Evolutionary conservation across 805 yeast species (phyloP), one percentile per base, ranked within the genome.

Genomic region (Yamadazyma endophytica): DNA sequence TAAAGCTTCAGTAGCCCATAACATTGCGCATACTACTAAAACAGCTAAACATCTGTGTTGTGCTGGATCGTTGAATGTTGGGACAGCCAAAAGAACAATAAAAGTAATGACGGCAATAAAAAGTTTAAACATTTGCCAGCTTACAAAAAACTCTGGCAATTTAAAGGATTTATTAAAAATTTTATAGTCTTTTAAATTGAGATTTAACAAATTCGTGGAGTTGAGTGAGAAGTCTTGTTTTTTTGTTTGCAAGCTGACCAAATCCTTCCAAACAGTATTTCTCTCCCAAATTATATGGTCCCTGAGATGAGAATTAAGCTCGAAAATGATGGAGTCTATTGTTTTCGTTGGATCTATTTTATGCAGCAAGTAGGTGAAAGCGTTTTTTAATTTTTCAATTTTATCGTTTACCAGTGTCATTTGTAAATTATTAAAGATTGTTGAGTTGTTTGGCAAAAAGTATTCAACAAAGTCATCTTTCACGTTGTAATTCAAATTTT

Each of bases 271-370:
- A 17, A 90, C 97, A 0, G 97, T 90, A 54, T 88, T 88, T 56
- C 98, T 74, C 60, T 90, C 97, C 94, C 96, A 90, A 13, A 89
- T 96, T 21, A 90, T 84, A 55, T 90, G 95, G 48, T 90, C 98
- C 42, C 97, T 70, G 42, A 90, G 60, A 41, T 72, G 72, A 3
- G 74, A 60, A 42, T 68, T 64, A 34, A 74, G 56, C 31, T 72
- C 77, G 23, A 58, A 56, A 28, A 61, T 64, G 24, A 75, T 67
- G 12, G 51, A 35, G 6, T 67, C 69, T 26, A 61, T 47, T 1
- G 89, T 83, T 26, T 71, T 50, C 43, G 70, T 46, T 7, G 68
- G 52, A 13, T 77, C 54, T 12, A 64, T 45, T 26, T 46, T 45
- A 19, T 52, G 58, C 4, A 57, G 45, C 21, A 59, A 49, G 29